Base-by-base conservation (phyloP, 257 asterid genomes). In the Schizonepeta tenuifolia region DNA sequence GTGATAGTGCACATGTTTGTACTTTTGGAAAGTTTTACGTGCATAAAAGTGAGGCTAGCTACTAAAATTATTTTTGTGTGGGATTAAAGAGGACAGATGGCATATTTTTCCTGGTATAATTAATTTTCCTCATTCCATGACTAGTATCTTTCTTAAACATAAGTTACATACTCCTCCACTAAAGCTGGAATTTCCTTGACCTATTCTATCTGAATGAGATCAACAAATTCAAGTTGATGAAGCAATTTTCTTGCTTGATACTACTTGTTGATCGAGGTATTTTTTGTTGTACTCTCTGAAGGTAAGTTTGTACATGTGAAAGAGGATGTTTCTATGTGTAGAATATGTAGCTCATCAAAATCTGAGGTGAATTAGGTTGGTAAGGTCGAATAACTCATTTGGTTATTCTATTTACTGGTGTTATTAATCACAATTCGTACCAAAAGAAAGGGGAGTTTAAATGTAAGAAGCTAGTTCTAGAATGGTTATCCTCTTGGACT, bases 201-300 rank as follows among this genome's bases (percentile, higher is more conserved):
- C 31, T 46, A 28, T 44, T 49, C 9, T 17, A 14, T 24, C 54
- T 47, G 62, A 61, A 71, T 44, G 62, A 13, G 53, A 31, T 58
- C 15, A 43, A 47, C 12, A 22, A 73, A 20, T 57, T 36, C 18
- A 54, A 53, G 72, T 67, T 8, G n/a, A 59, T 31, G 33, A 22
- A 43, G 18, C 41, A 67, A 59, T 44, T 49, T 51, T 53, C 49
- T 62, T 66, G 73, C 49, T 70, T 71, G 36, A 22, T 70, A 55
- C 72, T 65, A 24, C 28, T n/a, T 46, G 18, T 46, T 58, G 70
- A 14, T 20, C 54, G 14, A 21, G 0, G 41, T 21, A 14, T 33
- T 53, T 43, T 28, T 13, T 21, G 43, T 22, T 36, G 54, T 55
- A 20, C 46, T 31, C 21, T 13, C 47, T 65, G 43, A 73, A 74